phyloP scores from a whole-genome alignment of 768 basidiomycete species.

The Daedalea quercina region DNA sequence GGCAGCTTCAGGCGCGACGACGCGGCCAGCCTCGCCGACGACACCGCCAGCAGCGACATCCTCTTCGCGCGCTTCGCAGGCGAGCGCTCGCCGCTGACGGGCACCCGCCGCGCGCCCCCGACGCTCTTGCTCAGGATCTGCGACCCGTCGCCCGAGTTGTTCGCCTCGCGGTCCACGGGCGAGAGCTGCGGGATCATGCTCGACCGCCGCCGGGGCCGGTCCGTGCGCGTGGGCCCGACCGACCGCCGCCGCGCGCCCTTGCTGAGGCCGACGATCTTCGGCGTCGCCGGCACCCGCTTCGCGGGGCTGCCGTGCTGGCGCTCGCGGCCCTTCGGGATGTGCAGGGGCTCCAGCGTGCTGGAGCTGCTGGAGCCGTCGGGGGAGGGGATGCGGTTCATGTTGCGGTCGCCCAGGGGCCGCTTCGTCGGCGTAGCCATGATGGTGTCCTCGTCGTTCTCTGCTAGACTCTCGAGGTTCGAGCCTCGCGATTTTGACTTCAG shows the following conservation, averaged over 20 bases:
- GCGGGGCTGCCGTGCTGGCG: constrained; percentile 34
- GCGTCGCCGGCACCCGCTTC: constrained; percentile 46
- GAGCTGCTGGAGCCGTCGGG: constrained; percentile 23
- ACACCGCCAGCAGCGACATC: constrained; percentile 41
- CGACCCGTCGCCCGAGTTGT: constrained; percentile 20
- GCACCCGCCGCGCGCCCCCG: constrained; percentile 31
- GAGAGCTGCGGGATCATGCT: constrained; percentile 74
- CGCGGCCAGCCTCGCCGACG: constrained; percentile 18
- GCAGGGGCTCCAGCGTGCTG: constrained; percentile 15
- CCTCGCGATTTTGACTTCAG: constrained; percentile 43
- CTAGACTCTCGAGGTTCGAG: constrained; percentile 53
- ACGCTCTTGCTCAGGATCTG: constrained; percentile 10
- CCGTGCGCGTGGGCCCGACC: constrained; percentile 68
- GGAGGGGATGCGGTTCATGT: constrained; percentile 44
- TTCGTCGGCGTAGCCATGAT: constrained; percentile 22
- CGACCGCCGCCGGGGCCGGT: constrained; percentile 68
- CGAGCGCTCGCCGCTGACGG: constrained; percentile 32
- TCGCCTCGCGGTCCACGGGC: constrained; percentile 32
- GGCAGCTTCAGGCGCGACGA: constrained; percentile 25
- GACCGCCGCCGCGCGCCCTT: constrained; percentile 55
- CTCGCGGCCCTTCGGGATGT: constrained; percentile 31
- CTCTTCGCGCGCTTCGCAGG: constrained; percentile 57
- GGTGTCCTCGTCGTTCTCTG: constrained; percentile 62
- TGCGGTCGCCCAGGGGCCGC: constrained; percentile 58
- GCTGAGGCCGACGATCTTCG: constrained; percentile 26